Evolutionary conservation across 108 stramenopile species (phyloP), one percentile per base, ranked within the genome.

Genomic region (Cyclotella atomus): DNA sequence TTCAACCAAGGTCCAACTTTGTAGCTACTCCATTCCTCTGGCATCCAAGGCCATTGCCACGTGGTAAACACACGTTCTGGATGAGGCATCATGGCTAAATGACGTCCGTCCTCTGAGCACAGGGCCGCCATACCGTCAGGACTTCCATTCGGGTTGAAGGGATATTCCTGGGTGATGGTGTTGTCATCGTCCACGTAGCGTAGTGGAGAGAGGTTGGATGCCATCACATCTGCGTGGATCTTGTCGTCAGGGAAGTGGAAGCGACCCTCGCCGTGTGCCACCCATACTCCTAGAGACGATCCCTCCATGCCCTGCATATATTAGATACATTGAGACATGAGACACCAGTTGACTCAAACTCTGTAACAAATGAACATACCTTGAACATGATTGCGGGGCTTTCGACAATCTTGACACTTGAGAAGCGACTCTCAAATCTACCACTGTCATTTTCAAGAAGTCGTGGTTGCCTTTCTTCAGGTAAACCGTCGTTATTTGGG

Each of bases 31-130:
- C 97, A 97, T 49, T 92, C 96, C 36, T 79, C 77, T 38, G 99
- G 99, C 80, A 87, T 89, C 95, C 94, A 98, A 5, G 99, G 99
- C 97, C 96, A 97, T 88, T 99, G 99, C 99, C 99, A 99, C 29
- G 86, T 80, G 10, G 94, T 94, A 80, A 97, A 97, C 38, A 96
- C 93, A 50, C 99, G 91, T 82, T 99, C 98, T 30, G 99, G 99
- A 69, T 99, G 99, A 27, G 99, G 99, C 99, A 99, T 99, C 84
- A 99, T 82, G 21, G 99, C 99, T 21, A 99, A 81, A 85, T 99
- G 98, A 10, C 98, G 87, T 43, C 99, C 99, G 71, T 98, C 97
- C 52, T 92, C 95, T n/a, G 98, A 98, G 76, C 97, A 97, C n/a
- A 99, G 84, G 16, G 96, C 99, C 44, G 99, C 97, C 68, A 99